Evolutionary conservation across 495 filamentous ascomycete genomes (phyloP).

Genomic region (Diplogelasinospora grovesii): DNA sequence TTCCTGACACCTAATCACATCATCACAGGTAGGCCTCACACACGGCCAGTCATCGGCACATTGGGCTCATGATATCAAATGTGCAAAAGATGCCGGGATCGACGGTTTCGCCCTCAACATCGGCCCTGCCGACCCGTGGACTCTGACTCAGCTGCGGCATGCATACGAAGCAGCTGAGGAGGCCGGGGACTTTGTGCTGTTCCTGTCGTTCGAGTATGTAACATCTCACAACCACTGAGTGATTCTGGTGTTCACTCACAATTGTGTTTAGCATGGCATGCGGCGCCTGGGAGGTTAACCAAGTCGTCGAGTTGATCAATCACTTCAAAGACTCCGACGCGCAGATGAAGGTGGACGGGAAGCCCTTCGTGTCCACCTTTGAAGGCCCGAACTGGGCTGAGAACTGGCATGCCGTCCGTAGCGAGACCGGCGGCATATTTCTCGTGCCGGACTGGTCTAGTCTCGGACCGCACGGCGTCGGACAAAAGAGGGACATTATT

Average conservation of each 20-base stretch:
- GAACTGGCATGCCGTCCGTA: slow-evolving; percentile 54
- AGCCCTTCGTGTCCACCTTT: slow-evolving; percentile 66
- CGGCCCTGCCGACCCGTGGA: slow-evolving; percentile 46
- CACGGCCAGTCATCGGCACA: slow-evolving; percentile 36
- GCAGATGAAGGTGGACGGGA: slow-evolving; percentile 50
- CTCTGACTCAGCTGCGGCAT: slow-evolving; percentile 39
- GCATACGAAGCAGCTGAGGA: slow-evolving; percentile 51
- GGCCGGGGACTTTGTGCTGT: slow-evolving; percentile 49
- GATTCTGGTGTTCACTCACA: background rate
- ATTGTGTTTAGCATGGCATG: slow-evolving; percentile 38
- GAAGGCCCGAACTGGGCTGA: slow-evolving; percentile 51
- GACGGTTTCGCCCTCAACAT: slow-evolving; percentile 71
- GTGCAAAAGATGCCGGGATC: slow-evolving; percentile 56
- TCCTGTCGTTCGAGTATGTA: slow-evolving; percentile 60
- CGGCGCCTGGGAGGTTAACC: slow-evolving; percentile 46
- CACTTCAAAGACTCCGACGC: slow-evolving; percentile 42
- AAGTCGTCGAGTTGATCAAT: slow-evolving; percentile 54
- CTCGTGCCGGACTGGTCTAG: slow-evolving; percentile 61
- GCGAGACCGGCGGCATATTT: slow-evolving; percentile 42
- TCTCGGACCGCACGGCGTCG: slow-evolving; percentile 46
- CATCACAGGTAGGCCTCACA: slow-evolving; percentile 35
- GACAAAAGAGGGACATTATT: slow-evolving; percentile 38
- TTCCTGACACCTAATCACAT: too few relatives aligned
- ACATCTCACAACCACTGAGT: background rate
- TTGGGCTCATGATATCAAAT: slow-evolving; percentile 54